Conservation (phyloP, 2,329 filamentous ascomycete genomes). For the Aspergillus pseudoterreus region DNA sequence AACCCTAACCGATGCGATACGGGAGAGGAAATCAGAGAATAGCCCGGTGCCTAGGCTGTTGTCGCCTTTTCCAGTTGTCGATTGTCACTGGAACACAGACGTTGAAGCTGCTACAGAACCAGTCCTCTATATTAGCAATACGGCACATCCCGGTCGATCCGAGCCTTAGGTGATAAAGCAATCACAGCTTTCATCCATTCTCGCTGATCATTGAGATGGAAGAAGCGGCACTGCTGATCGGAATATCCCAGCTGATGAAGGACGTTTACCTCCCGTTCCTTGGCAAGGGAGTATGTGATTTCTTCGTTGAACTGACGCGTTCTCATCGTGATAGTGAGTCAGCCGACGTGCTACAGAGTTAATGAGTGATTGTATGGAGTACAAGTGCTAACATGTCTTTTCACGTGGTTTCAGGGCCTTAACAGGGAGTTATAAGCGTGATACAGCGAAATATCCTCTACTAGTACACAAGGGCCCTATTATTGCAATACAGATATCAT, state of each 20-base stretch:
- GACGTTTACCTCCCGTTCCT: not conserved
- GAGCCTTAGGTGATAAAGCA: not conserved
- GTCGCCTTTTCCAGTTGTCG: not conserved
- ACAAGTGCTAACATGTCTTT: no score
- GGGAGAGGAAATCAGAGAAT: slow-evolving; percentile 3
- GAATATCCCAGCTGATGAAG: slow-evolving; percentile 1
- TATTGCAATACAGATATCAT: no score
- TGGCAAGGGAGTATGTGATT: not conserved
- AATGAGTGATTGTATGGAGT: no score
- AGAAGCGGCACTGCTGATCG: not conserved
- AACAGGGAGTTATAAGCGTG: no score
- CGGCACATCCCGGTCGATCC: not conserved
- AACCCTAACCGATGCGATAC: not conserved
- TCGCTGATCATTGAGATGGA: not conserved
- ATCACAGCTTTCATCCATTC: not conserved
- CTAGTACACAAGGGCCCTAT: no score
- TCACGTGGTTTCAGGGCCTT: no score
- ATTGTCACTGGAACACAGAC: not conserved
- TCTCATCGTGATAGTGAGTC: not conserved
- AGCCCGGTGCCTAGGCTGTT: not conserved
- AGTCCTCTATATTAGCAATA: not conserved
- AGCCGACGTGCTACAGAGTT: not conserved
- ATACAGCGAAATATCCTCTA: no score
- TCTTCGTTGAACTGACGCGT: not conserved
- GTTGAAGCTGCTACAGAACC: slow-evolving; percentile 2